A percentile compares a stretch with the other conserved stretches of the same genome.
Conservation (phyloP, 441 rosid genomes). For the Euphorbia corollata region DNA sequence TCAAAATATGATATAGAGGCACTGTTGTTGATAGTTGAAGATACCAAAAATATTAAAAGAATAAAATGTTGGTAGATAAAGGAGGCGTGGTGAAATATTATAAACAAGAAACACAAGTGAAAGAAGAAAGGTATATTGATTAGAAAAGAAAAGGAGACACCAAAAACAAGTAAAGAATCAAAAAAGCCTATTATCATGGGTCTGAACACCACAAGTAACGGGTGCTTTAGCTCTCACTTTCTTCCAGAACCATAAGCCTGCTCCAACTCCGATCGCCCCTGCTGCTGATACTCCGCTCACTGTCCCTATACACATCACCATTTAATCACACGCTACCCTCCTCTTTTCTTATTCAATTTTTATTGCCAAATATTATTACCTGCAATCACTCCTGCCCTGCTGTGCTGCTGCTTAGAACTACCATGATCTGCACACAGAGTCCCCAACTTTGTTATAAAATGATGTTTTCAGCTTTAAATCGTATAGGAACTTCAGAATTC, state of each 20-base stretch:
- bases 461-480: no score
- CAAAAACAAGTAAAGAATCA: conserved; percentile 37
- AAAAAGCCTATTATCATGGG: conserved; percentile 72
- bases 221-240: conserved; percentile 78
- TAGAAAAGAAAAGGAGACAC: not conserved
- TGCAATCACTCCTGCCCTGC: conserved; percentile 47
- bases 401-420: conserved; percentile 37
- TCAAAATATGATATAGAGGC: no score
- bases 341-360: no score
- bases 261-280: conserved; percentile 67
- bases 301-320: conserved; percentile 35
- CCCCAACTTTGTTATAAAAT: no score
- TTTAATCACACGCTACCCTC: not conserved
- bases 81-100: not conserved
- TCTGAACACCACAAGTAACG: conserved; percentile 82
- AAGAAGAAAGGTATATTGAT: not conserved
- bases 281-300: conserved; percentile 73
- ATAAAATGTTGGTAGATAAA: no score
- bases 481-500: no score
- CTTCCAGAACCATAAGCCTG: conserved; percentile 65
- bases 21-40: no score
- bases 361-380: conserved; percentile 20
- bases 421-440: conserved; percentile 29
- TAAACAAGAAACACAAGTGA: not conserved
- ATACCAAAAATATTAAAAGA: no score